phyloP scores from a whole-genome alignment of 768 basidiomycete species.

The Agaricus subrufescens region DNA sequence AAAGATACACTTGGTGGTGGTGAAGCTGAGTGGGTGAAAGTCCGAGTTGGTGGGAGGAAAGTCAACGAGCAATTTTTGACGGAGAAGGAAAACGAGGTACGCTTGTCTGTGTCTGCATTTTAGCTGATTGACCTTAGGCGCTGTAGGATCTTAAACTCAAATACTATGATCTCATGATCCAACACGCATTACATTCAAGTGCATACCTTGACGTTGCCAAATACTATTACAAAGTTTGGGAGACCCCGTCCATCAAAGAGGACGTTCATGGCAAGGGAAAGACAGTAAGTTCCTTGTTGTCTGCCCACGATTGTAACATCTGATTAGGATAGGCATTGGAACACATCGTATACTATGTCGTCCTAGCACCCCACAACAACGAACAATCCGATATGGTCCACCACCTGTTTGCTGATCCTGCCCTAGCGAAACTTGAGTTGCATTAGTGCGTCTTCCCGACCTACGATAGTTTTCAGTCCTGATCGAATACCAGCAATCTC shows the following conservation, averaged over 20 bases:
- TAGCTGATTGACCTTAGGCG: slow-evolving; percentile 6
- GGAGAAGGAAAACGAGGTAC: slow-evolving; percentile 82
- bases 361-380: slow-evolving; percentile 91
- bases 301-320: slow-evolving; percentile 8
- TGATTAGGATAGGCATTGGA: slow-evolving; percentile 66
- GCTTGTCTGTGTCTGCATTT: slow-evolving; percentile 1
- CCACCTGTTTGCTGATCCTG: slow-evolving; percentile 75
- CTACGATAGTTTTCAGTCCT: slow-evolving; percentile 11
- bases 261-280: slow-evolving; percentile 69
- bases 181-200: slow-evolving; percentile 80
- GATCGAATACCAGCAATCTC: slow-evolving; percentile 61
- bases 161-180: slow-evolving; percentile 95
- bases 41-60: slow-evolving; percentile 87
- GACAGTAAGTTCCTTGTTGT: slow-evolving; percentile 39
- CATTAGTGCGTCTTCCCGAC: slow-evolving; percentile 59
- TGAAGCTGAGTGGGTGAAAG: slow-evolving; percentile 91
- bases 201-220: slow-evolving; percentile 93
- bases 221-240: slow-evolving; percentile 95
- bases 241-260: slow-evolving; percentile 89
- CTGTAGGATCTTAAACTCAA: slow-evolving; percentile 89
- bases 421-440: slow-evolving; percentile 73
- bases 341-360: slow-evolving; percentile 91
- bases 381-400: slow-evolving; percentile 98
- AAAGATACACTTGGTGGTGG: slow-evolving; percentile 65
- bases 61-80: slow-evolving; percentile 92